phyloP scores from a whole-genome alignment of 139 green algal genomes.

The Micractinium sp. region DNA sequence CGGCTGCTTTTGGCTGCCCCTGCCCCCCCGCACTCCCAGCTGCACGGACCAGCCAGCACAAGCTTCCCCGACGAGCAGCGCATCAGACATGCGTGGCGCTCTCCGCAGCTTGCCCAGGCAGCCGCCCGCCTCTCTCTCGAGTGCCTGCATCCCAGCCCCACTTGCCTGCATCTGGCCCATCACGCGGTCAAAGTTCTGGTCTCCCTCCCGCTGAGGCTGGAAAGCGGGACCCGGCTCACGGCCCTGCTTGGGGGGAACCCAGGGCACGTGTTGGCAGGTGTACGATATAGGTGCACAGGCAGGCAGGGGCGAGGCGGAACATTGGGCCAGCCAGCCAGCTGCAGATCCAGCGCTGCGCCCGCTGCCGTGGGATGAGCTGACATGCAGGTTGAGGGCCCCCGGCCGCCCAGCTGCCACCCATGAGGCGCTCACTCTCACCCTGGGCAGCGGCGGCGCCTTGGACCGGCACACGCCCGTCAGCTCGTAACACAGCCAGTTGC shows the following conservation, averaged over 20 bases:
- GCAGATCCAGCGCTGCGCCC: too few species aligned
- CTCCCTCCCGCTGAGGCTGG: conserved; percentile 43
- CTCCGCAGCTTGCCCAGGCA: not conserved
- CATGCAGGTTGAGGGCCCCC: too few species aligned
- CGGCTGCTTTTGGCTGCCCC: too few species aligned
- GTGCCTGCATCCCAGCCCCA: not conserved
- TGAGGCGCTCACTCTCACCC: conserved; percentile 37
- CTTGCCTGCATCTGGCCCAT: conserved; percentile 66
- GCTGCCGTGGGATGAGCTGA: not conserved
- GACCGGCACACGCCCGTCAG: conserved; percentile 58
- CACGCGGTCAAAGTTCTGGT: conserved; percentile 65
- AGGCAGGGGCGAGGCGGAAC: not conserved
- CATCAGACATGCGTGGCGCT: not conserved
- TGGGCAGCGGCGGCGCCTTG: conserved; percentile 60
- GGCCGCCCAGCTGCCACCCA: too few species aligned
- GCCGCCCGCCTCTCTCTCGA: not conserved
- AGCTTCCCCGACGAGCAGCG: not conserved
- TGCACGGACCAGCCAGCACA: not conserved
- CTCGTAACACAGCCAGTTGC: conserved; percentile 79
- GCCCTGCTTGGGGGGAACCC: not conserved
- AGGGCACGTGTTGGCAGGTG: not conserved
- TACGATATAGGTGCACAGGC: not conserved
- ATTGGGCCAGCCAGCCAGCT: not conserved
- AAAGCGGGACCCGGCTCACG: conserved; percentile 56
- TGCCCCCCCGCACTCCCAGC: too few species aligned